Percentiles rank a stretch among this genome's conserved stretches.
Conservation (phyloP, 2,329 filamentous ascomycete species). For the Aspergillus persii region DNA sequence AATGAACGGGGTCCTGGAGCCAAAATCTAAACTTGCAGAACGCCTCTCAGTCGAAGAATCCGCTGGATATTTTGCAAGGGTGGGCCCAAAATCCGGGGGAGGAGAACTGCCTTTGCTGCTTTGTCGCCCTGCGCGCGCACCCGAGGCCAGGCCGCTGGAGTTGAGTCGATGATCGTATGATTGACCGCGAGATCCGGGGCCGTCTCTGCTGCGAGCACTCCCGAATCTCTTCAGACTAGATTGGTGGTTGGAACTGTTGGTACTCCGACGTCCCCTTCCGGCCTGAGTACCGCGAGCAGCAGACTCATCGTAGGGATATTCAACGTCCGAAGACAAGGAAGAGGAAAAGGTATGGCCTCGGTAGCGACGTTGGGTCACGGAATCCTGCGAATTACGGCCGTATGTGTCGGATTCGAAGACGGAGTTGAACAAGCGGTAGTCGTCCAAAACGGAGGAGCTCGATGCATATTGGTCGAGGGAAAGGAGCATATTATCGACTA, state of each 20-base stretch:
- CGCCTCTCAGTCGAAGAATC: constrained; percentile 35
- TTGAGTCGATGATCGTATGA: constrained; percentile 33
- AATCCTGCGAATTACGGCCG: constrained; percentile 30
- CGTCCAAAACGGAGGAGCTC: constrained; percentile 34
- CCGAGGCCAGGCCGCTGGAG: constrained; percentile 20
- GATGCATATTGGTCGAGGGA: constrained; percentile 81
- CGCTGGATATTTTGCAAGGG: constrained; percentile 33
- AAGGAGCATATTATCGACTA: constrained; percentile 93
- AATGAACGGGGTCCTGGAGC: constrained; percentile 32
- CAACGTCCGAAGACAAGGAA: constrained; percentile 58
- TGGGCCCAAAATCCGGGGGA: constrained; percentile 67
- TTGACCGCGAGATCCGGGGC: constrained; percentile 38
- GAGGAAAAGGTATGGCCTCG: constrained; percentile 61
- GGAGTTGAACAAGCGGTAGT: constrained; percentile 40
- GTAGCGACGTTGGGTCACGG: constrained; percentile 40
- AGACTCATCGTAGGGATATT: constrained; percentile 40
- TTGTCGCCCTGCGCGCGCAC: constrained; percentile 48
- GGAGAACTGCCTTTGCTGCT: constrained; percentile 73
- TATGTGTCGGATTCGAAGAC: constrained; percentile 41
- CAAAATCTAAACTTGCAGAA: constrained; percentile 48
- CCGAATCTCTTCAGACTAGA: constrained; percentile 60
- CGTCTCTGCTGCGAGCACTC: constrained; percentile 53
- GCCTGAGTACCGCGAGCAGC: constrained; percentile 43
- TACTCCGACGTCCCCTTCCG: constrained; percentile 64
- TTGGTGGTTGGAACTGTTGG: constrained; percentile 74